phyloP scores from a whole-genome alignment of 495 filamentous ascomycete genomes.

The Melanomma pulvis-pyrius region DNA sequence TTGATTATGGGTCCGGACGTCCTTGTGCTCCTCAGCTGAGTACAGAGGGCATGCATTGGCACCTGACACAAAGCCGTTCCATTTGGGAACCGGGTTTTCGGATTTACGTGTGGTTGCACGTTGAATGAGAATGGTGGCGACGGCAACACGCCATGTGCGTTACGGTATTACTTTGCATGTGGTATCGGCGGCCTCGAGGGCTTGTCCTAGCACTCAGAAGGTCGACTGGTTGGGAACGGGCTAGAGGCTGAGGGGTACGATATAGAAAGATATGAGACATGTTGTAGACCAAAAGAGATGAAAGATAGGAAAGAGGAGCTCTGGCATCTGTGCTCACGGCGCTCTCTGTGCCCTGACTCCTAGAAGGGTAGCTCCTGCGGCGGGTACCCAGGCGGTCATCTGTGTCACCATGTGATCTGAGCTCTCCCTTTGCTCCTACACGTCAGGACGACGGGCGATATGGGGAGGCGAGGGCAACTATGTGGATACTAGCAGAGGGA shows the following conservation, averaged over 20 bases:
- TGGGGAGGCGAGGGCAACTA: background rate
- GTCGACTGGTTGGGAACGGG: slow-evolving; percentile 6
- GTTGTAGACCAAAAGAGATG: background rate
- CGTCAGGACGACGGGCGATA: background rate
- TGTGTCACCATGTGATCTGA: slow-evolving; percentile 5
- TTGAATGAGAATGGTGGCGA: slow-evolving; percentile 10
- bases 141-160: slow-evolving; percentile 36
- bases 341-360: background rate
- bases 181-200: slow-evolving; percentile 16
- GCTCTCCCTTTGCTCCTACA: background rate
- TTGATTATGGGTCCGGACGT: slow-evolving; percentile 1
- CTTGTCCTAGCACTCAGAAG: background rate
- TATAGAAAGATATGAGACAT: slow-evolving; percentile 9
- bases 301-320: background rate
- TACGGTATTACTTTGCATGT: slow-evolving; percentile 27
- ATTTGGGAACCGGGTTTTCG: slow-evolving; percentile 35
- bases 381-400: slow-evolving; percentile 3
- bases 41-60: slow-evolving; percentile 25
- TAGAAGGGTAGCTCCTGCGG: background rate
- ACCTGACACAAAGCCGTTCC: slow-evolving; percentile 35
- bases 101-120: slow-evolving; percentile 29
- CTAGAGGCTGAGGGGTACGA: slow-evolving; percentile 12
- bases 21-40: slow-evolving; percentile 10
- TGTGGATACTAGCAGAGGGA: slow-evolving; percentile 4
- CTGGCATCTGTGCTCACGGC: background rate